These are phyloP conservation scores for Coprinopsis cinerea DNA, from an alignment of 768 basidiomycete genomes.

Conservation along the genomic window DNA sequence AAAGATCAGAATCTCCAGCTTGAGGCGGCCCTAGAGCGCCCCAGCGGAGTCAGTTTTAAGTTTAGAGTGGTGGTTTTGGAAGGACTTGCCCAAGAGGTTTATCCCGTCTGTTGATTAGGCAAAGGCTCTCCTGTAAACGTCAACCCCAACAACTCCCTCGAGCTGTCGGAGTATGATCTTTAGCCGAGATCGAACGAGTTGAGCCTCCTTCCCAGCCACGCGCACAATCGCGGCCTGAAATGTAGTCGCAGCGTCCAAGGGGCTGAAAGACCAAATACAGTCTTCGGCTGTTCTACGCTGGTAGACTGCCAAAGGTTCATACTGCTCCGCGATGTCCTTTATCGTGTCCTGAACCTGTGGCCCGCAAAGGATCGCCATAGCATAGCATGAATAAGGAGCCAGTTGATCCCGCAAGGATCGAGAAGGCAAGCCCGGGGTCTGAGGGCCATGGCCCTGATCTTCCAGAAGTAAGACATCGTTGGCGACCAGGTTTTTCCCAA, in stretches of 20 bases:
- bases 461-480: slow-evolving; percentile 79
- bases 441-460: slow-evolving; percentile 23
- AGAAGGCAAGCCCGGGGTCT: slow-evolving; percentile 22
- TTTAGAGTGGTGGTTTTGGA: background rate
- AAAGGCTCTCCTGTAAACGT: slow-evolving; percentile 63
- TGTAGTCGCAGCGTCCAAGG: slow-evolving; percentile 31
- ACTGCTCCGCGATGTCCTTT: slow-evolving; percentile 39
- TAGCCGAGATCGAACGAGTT: slow-evolving; percentile 70
- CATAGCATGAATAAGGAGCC: slow-evolving; percentile 85
- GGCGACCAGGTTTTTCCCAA: slow-evolving; percentile 59
- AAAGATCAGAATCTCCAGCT: background rate
- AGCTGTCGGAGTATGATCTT: slow-evolving; percentile 45
- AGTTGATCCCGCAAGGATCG: slow-evolving; percentile 57
- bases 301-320: slow-evolving; percentile 58
- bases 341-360: slow-evolving; percentile 48
- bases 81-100: background rate
- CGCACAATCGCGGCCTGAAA: slow-evolving; percentile 56
- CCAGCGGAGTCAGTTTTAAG: background rate
- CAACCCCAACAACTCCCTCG: slow-evolving; percentile 50
- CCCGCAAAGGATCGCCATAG: slow-evolving; percentile 77
- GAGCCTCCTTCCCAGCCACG: slow-evolving; percentile 71
- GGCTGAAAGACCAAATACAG: slow-evolving; percentile 79
- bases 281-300: slow-evolving; percentile 50
- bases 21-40: background rate
- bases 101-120: slow-evolving; percentile 23